Evolutionary conservation across 148 eudicot genomes (phyloP).

Genomic region (Chenopodium formosanum): DNA sequence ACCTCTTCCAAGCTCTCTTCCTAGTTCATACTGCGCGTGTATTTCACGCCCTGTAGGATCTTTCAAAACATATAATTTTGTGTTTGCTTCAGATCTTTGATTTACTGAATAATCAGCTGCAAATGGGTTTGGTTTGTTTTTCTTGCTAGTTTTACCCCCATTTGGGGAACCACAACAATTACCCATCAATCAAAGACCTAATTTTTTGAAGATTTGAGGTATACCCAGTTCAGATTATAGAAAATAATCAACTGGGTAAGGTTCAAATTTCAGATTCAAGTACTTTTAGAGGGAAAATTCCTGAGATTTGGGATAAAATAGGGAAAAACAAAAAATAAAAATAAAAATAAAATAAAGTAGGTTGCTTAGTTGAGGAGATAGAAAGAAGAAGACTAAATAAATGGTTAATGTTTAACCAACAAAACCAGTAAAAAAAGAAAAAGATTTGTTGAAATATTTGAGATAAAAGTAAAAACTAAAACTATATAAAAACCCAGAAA

Average conservation of each 20-base stretch:
- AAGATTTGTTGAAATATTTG: not conserved
- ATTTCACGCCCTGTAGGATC: conserved; percentile 57
- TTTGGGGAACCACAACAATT: conserved; percentile 50
- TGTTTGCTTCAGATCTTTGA: conserved; percentile 30
- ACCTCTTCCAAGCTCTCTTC: conserved; percentile 55
- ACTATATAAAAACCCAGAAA: not conserved
- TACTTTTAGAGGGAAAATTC: conserved; percentile 9
- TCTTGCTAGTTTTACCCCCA: conserved; percentile 37
- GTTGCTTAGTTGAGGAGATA: conserved; percentile 27
- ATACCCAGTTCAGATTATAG: conserved; percentile 11
- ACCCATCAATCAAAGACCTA: conserved; percentile 43
- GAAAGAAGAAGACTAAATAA: conserved; percentile 17
- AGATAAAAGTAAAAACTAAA: conserved; percentile 14
- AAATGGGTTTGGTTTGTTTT: conserved; percentile 50
- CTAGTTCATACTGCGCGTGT: conserved; percentile 39
- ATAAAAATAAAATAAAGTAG: not conserved
- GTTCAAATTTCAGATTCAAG: conserved; percentile 9
- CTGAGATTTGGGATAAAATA: conserved; percentile 24
- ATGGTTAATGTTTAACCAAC: conserved; percentile 14
- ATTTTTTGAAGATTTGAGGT: conserved; percentile 6
- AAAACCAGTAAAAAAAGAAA: not conserved
- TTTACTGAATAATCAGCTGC: conserved; percentile 35
- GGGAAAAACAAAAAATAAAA: not conserved
- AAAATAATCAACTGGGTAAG: not conserved
- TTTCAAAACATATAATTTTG: conserved; percentile 44